Conservation (phyloP, 345 rosid species). For the Dovyalis caffra region DNA sequence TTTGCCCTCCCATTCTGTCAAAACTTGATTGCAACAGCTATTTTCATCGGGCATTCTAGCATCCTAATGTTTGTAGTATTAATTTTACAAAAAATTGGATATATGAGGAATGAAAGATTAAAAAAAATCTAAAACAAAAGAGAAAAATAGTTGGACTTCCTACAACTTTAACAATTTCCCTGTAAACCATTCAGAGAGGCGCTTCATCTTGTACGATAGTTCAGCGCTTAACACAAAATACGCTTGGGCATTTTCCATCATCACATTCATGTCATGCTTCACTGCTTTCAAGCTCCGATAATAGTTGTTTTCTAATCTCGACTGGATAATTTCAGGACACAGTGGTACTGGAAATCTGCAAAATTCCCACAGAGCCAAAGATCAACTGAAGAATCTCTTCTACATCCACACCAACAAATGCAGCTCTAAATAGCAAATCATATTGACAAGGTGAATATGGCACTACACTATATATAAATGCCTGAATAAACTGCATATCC, state of each 20-base stretch:
- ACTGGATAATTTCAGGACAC: slow-evolving; percentile 20
- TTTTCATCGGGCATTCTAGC: not conserved
- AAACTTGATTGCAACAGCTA: not conserved
- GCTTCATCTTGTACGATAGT: slow-evolving; percentile 13
- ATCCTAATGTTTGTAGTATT: not conserved
- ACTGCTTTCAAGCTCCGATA: slow-evolving; percentile 28
- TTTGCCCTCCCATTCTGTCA: slow-evolving; percentile 6
- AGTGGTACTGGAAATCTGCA: slow-evolving; percentile 33
- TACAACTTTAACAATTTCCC: slow-evolving; percentile 10
- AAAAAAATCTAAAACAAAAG: not conserved
- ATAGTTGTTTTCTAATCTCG: slow-evolving; percentile 25
- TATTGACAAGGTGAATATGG: not conserved
- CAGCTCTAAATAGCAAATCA: not conserved
- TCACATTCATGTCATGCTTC: slow-evolving; percentile 25
- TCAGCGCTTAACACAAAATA: slow-evolving; percentile 14
- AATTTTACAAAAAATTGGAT: slow-evolving; percentile 11
- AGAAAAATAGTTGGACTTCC: not conserved
- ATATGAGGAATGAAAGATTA: not conserved
- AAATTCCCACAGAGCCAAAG: not conserved
- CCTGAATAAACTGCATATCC: not conserved
- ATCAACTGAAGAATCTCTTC: not conserved
- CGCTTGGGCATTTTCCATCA: slow-evolving; percentile 25
- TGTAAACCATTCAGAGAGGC: slow-evolving; percentile 20
- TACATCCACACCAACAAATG: not conserved
- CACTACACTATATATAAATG: not conserved